Percentiles rank a stretch among this genome's conserved stretches.
These are phyloP conservation scores for Veloboletus limbatus DNA, from an alignment of 1,284 basidiomycete species.

Conservation along the genomic window DNA sequence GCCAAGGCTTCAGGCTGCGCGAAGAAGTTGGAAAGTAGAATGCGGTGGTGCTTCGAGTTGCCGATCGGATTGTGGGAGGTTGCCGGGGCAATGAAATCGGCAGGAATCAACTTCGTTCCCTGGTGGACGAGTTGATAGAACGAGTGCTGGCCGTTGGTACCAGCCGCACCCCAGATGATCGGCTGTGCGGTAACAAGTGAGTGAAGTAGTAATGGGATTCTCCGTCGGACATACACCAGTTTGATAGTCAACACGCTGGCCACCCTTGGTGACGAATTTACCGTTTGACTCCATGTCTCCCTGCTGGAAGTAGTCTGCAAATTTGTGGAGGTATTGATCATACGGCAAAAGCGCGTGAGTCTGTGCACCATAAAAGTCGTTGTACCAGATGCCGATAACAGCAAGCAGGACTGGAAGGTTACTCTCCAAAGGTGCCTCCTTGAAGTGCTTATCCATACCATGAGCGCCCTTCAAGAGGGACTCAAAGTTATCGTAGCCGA, in stretches of 20 bases:
- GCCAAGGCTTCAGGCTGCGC: slow-evolving; percentile 97
- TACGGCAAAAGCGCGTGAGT: slow-evolving; percentile 95
- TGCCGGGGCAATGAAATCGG: slow-evolving; percentile 94
- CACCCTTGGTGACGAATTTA: slow-evolving; percentile 93
- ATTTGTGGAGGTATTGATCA: slow-evolving; percentile 98
- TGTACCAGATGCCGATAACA: slow-evolving; percentile 97
- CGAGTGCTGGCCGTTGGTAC: slow-evolving; percentile 98
- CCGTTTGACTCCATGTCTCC: slow-evolving; percentile 99
- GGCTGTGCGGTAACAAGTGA: slow-evolving; percentile 51
- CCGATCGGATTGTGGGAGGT: slow-evolving; percentile 91
- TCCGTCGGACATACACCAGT: slow-evolving; percentile 72
- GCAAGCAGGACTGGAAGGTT: slow-evolving; percentile 94
- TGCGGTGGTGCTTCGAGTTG: slow-evolving; percentile 90
- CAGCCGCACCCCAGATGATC: slow-evolving; percentile 98
- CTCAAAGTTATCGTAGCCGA: slow-evolving; percentile 95
- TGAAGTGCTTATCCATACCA: slow-evolving; percentile 98
- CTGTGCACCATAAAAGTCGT: slow-evolving; percentile 95
- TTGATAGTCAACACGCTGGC: slow-evolving; percentile 91
- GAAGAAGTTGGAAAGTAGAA: slow-evolving; percentile 97
- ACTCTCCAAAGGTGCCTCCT: slow-evolving; percentile 80
- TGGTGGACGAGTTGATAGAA: slow-evolving; percentile 99
- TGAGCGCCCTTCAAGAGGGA: slow-evolving; percentile 90
- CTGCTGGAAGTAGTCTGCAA: slow-evolving; percentile 99
- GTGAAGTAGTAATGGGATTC: background rate
- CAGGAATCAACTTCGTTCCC: slow-evolving; percentile 89